Evolutionary conservation across 768 basidiomycete species (phyloP), one percentile per base, ranked within the genome.

Genomic region (Hemileccinum rubropunctum): DNA sequence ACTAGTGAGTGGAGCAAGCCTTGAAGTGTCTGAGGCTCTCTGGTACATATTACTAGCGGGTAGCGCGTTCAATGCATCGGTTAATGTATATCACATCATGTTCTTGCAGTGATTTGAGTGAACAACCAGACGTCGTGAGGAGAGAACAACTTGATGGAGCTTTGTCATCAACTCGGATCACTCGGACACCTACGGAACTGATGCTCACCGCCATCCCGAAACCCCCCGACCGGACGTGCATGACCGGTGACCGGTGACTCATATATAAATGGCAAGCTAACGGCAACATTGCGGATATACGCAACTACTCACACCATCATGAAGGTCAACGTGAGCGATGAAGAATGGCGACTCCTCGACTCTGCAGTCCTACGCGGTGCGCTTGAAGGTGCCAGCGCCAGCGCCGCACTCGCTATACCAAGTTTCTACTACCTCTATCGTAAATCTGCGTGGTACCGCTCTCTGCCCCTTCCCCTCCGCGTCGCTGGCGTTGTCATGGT

Each of bases 401-500:
- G 79, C 47, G 74, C 76, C 6, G 67, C 76, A 12, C 65, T 80
- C 28, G 77, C 76, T 8, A 63, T 80, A 13, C 74, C 82, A 13
- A 75, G 74, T 7, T 80, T 78, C 42, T 73, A 71, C 57, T 69
- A 73, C 57, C 73, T 81, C 17, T 73, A 88, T 51, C 75, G 74
- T 15, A 66, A 68, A 27, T 81, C 75, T 59, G 67, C 80, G 0
- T 77, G 80, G 55, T 91, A 88, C 64, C 80, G 84, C 52, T 58
- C 71, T 0, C 74, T 92, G 0, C 88, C 87, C 0, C 63, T 79
- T 0, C 80, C 86, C 0, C 72, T 92, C 37, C 91, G 91, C 60
- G 73, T 80, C 0, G 73, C 91, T 1, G 84, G 84, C 14, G 69
- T 82, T n/a, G 74, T 91, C 47, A 72, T 88, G 43, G 48, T 89